Base-by-base conservation (phyloP, 2,329 filamentous ascomycete species). In the Ceratocystis destructans region DNA sequence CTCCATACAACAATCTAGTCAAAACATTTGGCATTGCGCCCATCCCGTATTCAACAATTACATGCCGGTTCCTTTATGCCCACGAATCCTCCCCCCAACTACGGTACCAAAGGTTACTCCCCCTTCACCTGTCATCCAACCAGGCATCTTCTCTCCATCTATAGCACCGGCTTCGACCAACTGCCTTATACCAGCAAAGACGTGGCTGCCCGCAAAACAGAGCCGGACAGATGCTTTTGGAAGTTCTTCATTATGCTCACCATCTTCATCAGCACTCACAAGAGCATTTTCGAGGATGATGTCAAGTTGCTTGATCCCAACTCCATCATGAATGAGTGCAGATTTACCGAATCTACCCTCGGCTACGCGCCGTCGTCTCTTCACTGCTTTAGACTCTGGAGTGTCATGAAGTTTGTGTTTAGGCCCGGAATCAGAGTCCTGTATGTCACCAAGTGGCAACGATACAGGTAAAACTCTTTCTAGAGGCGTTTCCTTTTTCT, bases 41-140 rank as follows among this genome's bases (percentile, higher is more conserved):
- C 31, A 59, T 48, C 22, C 25, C 61, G 22, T 33, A 8, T 22
- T 20, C 6, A 45, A 25, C 20, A 45, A 62, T 62, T 28, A 62
- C n/a, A 15, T 62, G 44, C 20, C n/a, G 7, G 31, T 22, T 44
- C 15, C 55, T 57, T 63, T 83, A 71, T 82, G 76, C 1, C 82
- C 83, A 55, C 77, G 76, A 71, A 91, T 84, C 69, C 85, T 79
- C 1, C 90, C 89, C 67, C 83, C 75, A 69, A 80, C 81, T 3
- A 95, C 84, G 33, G 84, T 81, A 0, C 89, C 88, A 46, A 86
- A 80, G 64, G 88, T 94, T 4, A 94, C 85, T 0, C 86, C 88
- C 57, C 90, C 88, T 72, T 96, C 90, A 1, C 90, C 91, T 0
- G 90, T 94, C 86, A 96, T 87, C 90, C 90, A 96, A 0, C 88